Evolutionary conservation across 805 yeast genomes (phyloP), one percentile per base, ranked within the genome.

Genomic region (Wickerhamomyces chambardii): DNA sequence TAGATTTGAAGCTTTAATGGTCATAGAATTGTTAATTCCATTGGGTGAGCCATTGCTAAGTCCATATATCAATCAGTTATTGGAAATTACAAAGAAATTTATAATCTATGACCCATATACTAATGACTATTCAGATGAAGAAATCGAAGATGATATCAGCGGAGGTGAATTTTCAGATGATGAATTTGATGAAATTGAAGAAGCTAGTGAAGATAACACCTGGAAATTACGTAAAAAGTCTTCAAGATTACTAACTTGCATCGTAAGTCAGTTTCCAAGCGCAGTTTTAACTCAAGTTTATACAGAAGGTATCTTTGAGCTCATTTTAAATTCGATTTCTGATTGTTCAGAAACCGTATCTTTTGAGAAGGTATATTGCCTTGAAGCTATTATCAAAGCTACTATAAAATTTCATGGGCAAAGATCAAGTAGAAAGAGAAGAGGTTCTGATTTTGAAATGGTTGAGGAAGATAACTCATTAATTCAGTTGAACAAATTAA

Each of bases 181-280:
- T n/a, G 66, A 61, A 6, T 57, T 46, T n/a, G 64, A 51, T 11
- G 60, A 53, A 21, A 49, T 54, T 33, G 55, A 58, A 10, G 68
- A 61, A 33, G 66, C 60, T 15, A 55, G 53, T 38, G 75, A 71
- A 26, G 80, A 71, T 36, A 64, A 62, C 35, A 68, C 80, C 2
- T 78, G 89, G 82, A 78, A 73, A 42, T 55, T 83, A 15, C 61
- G 92, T 39, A 59, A 72, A 29, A 68, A 67, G 35, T 57, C 84
- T 0, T 63, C 73, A 6, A 58, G 56, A 22, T 47, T 76, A 25
- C 46, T 70, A 7, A 52, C 63, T 15, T 47, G 64, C 0, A 37
- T 71, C 12, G 55, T 70, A n/a, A 47, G 46, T 3, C 43, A 48
- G 2, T 61, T 58, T 34, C 73, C 78, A 3, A 35, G 40, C 1